Percentiles rank a stretch among this genome's conserved stretches.
phyloP scores from a whole-genome alignment of 1,139 yeast genomes.

The Kodamaea alishanica region DNA sequence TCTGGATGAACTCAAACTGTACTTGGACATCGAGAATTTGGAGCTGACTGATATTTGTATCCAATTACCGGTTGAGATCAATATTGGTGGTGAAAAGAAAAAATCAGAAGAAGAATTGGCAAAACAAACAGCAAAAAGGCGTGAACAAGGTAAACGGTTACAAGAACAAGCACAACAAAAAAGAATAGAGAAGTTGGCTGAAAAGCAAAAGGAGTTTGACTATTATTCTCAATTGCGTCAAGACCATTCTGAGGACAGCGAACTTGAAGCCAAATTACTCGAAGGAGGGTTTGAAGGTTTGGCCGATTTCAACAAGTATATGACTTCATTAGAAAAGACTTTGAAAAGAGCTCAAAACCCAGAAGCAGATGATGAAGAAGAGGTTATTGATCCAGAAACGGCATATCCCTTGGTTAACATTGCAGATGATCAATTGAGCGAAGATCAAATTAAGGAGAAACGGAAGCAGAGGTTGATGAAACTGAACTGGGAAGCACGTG shows the following conservation, averaged over 20 bases:
- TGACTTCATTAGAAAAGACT: slow-evolving; percentile 63
- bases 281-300: slow-evolving; percentile 78
- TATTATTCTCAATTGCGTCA: slow-evolving; percentile 58
- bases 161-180: slow-evolving; percentile 92
- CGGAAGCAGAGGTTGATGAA: slow-evolving; percentile 77
- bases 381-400: slow-evolving; percentile 47
- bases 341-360: slow-evolving; percentile 67
- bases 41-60: slow-evolving; percentile 68
- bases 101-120: slow-evolving; percentile 82
- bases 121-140: slow-evolving; percentile 71
- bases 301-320: slow-evolving; percentile 65
- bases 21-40: slow-evolving; percentile 59
- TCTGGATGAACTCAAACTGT: slow-evolving; percentile 54
- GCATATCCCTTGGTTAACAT: slow-evolving; percentile 76
- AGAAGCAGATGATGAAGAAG: slow-evolving; percentile 41
- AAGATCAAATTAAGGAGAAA: slow-evolving; percentile 82
- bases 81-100: slow-evolving; percentile 51
- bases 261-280: slow-evolving; percentile 45
- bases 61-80: slow-evolving; percentile 71
- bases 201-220: slow-evolving; percentile 76
- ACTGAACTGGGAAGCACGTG: slow-evolving; percentile 86
- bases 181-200: slow-evolving; percentile 71
- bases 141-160: slow-evolving; percentile 81
- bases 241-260: background rate
- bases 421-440: slow-evolving; percentile 78